Evolutionary conservation across 495 filamentous ascomycete genomes (phyloP), one percentile per base, ranked within the genome.

Genomic region (Parathielavia appendiculata): DNA sequence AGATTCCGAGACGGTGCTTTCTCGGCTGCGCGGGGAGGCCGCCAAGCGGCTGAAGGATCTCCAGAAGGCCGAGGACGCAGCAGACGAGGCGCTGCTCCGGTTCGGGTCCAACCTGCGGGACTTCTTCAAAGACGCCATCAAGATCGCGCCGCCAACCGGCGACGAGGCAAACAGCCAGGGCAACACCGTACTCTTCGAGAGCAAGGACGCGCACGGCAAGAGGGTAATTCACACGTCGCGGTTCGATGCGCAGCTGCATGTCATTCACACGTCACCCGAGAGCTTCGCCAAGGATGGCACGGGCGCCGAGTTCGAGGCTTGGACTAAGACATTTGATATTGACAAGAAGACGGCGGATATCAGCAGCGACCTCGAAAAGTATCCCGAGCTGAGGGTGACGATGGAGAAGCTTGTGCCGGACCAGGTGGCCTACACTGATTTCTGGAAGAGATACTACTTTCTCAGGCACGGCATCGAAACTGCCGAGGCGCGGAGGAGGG

Each of bases 361-460:
- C 58, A 82, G 85, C 52, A 77, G 78, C 48, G 91, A 97, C 71
- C 66, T 99, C 56, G 86, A 92, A 57, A 90, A 87, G 62, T 96
- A 95, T 64, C 84, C 87, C 22, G 93, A 97, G 73, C 77, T 99
- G 59, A 81, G 93, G 58, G 71, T 81, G 41, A 91, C 92, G 5
- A 97, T 97, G 93, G 95, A 96, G 80, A 92, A 88, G 75, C 79
- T 96, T 51, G 95, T 97, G 20, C 95, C 93, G 17, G 91, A 91
- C 73, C 81, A 81, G 61, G 90, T 96, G 14, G 81, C 91, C 34
- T 99, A 99, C 69, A 81, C 75, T 14, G 83, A 86, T 46, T 99
- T 97, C 71, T 99, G 95, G 95, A 86, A 81, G 63, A 81, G 93
- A 39, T 99, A 99, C 70, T 97, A 97, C 64, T 99, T 97, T 77